phyloP scores from a whole-genome alignment of 192 early-diverging fungal species.

The Coemansia sp. region DNA sequence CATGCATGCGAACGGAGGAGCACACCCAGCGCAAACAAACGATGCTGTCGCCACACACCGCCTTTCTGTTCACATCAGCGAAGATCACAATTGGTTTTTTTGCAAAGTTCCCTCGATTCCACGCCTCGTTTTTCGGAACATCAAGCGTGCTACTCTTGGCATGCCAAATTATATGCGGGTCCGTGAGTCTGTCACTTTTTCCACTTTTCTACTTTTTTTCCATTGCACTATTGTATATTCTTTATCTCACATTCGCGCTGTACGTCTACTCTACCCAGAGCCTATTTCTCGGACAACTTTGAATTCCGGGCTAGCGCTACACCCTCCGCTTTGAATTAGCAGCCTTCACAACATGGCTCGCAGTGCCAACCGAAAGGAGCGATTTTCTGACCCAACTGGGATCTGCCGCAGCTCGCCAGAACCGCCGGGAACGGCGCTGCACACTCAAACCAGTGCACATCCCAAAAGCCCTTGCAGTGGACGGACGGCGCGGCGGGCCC shows the following conservation, averaged over 20 bases:
- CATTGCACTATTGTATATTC: conserved; percentile 1
- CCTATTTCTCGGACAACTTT: not conserved
- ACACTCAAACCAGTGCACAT: not conserved
- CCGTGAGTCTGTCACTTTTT: not conserved
- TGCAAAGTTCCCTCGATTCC: conserved; percentile 5
- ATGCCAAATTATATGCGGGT: not conserved
- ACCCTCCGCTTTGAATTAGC: not conserved
- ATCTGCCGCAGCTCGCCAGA: not conserved
- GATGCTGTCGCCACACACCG: not conserved
- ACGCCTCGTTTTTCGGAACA: conserved; percentile 4
- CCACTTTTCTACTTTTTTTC: not conserved
- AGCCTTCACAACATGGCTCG: not conserved
- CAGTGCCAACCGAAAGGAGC: not conserved
- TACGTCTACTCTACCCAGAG: not conserved
- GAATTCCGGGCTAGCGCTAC: not conserved
- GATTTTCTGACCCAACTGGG: not conserved
- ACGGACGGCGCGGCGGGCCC: not conserved
- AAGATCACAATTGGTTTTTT: conserved; percentile 3
- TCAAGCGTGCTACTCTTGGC: not conserved
- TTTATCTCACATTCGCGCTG: not conserved
- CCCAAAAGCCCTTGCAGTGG: not conserved
- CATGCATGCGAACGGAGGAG: not conserved
- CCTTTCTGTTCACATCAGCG: not conserved
- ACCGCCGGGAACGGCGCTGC: not conserved
- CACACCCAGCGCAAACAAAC: not conserved